Conservation (phyloP, 2,329 filamentous ascomycete species). For the Zasmidium angulare region DNA sequence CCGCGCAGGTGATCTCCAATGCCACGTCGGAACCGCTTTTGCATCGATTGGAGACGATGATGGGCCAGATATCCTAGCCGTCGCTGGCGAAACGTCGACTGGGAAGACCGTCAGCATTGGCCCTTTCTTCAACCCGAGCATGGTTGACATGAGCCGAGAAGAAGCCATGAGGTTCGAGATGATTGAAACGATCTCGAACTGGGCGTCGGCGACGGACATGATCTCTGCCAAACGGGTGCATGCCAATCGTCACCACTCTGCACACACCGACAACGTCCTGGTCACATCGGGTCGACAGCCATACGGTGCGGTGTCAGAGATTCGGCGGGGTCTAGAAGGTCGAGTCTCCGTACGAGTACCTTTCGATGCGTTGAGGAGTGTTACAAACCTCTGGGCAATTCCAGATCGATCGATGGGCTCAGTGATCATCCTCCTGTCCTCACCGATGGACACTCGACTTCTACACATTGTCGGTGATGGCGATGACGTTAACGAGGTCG, state of each 20-base stretch:
- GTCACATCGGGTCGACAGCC: slow-evolving; percentile 46
- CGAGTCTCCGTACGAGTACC: slow-evolving; percentile 25
- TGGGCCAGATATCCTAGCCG: slow-evolving; percentile 74
- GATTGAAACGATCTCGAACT: slow-evolving; percentile 61
- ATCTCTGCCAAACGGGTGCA: slow-evolving; percentile 31
- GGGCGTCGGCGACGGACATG: slow-evolving; percentile 55
- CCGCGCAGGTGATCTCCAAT: slow-evolving; percentile 64
- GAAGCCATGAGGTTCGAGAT: slow-evolving; percentile 44
- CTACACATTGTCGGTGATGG: slow-evolving; percentile 19
- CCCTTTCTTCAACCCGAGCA: slow-evolving; percentile 23
- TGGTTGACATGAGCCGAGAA: slow-evolving; percentile 48
- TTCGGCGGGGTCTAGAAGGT: slow-evolving; percentile 44
- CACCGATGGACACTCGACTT: slow-evolving; percentile 28
- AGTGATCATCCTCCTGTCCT: slow-evolving; percentile 39
- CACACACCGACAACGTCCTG: slow-evolving; percentile 31
- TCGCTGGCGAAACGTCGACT: slow-evolving; percentile 74
- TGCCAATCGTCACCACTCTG: slow-evolving; percentile 23
- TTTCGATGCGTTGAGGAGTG: slow-evolving; percentile 27
- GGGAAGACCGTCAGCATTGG: slow-evolving; percentile 48
- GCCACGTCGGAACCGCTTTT: slow-evolving; percentile 79
- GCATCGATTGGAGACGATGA: slow-evolving; percentile 63
- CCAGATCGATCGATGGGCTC: slow-evolving; percentile 32
- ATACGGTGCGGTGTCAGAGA: slow-evolving; percentile 45
- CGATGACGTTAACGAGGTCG: slow-evolving; percentile 17
- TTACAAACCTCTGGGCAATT: slow-evolving; percentile 40